Percentiles rank a stretch among this genome's conserved stretches.
phyloP scores from a whole-genome alignment of 2,329 filamentous ascomycete species.

The Lasiodiplodia hormozganensis region DNA sequence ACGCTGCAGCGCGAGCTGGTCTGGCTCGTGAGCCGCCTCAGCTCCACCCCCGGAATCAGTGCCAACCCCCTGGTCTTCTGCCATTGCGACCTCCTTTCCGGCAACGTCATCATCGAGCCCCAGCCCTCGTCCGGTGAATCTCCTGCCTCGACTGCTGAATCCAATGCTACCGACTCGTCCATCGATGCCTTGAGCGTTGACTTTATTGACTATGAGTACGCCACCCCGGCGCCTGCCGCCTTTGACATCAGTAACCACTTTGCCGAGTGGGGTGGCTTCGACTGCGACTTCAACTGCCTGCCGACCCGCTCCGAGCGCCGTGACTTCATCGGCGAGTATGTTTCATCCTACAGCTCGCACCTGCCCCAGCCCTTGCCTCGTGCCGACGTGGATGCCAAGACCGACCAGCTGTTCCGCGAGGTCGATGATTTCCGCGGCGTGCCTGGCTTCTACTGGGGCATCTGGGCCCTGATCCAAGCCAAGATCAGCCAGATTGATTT shows the following conservation, averaged over 20 bases:
- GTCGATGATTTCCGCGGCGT: constrained; percentile 88
- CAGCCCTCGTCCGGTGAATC: constrained; percentile 43
- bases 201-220: constrained; percentile 99
- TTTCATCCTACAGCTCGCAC: constrained; percentile 69
- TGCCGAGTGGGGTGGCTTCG: constrained; percentile 96
- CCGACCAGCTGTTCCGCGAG: constrained; percentile 73
- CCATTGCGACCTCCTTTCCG: constrained; percentile 94
- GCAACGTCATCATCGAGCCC: constrained; percentile 89
- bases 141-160: constrained; percentile 36
- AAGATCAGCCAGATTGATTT: constrained; percentile 96
- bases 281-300: constrained; percentile 86
- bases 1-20: constrained; percentile 77
- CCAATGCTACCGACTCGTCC: constrained; percentile 30
- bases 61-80: constrained; percentile 83
- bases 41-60: constrained; percentile 73
- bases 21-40: constrained; percentile 72
- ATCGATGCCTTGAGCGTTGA: constrained; percentile 58
- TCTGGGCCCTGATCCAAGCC: constrained; percentile 95
- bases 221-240: constrained; percentile 88
- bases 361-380: constrained; percentile 35
- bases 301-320: constrained; percentile 79
- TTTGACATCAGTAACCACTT: constrained; percentile 99
- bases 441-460: constrained; percentile 89
- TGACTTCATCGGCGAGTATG: constrained; percentile 84
- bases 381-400: constrained; percentile 32